Base-by-base conservation (phyloP, 2,329 filamentous ascomycete species). In the Dactylellina cionopaga region DNA sequence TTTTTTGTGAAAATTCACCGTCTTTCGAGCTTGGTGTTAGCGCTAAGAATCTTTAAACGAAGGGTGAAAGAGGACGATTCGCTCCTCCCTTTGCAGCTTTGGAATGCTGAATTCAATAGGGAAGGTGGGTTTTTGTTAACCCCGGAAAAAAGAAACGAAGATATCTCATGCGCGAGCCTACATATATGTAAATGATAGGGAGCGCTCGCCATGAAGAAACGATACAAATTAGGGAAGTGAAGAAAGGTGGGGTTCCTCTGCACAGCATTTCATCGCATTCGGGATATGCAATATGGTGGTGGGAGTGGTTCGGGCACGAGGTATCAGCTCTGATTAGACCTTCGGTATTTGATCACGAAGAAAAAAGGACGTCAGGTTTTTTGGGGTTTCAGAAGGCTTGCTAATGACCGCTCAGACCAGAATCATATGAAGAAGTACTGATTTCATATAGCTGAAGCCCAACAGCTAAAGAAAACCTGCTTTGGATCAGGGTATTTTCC, bases 141-240 rank as follows among this genome's bases (percentile, higher is more conserved):
- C n/a, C n/a, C n/a, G n/a, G n/a, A 17, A 55, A 55, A 55, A 55
- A 55, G 51, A 41, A 55, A 55, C 39, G 51, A 55, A 55, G 51
- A 55, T 55, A 55, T 55, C 41, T 35, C 51, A n/a, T n/a, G n/a
- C n/a, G n/a, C n/a, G n/a, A n/a, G n/a, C n/a, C n/a, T n/a, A n/a
- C n/a, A n/a, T n/a, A n/a, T n/a, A n/a, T n/a, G n/a, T n/a, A n/a
- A n/a, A n/a, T n/a, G 51, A 55, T 55, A 55, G 51, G 51, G 51
- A 22, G 6, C 25, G n/a, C n/a, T n/a, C n/a, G n/a, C n/a, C n/a
- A n/a, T n/a, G 22, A 47, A 47, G n/a, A 5, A 29, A 19, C 9
- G 15, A 46, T 22, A 24, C 22, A 51, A 31, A n/a, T 15, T 33
- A 54, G 31, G 22, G 1, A n/a, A n/a, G n/a, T n/a, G n/a, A n/a